Percentiles rank a stretch among this genome's conserved stretches.
phyloP scores from a whole-genome alignment of 495 filamentous ascomycete genomes.

The Hypomontagnella monticulosa region DNA sequence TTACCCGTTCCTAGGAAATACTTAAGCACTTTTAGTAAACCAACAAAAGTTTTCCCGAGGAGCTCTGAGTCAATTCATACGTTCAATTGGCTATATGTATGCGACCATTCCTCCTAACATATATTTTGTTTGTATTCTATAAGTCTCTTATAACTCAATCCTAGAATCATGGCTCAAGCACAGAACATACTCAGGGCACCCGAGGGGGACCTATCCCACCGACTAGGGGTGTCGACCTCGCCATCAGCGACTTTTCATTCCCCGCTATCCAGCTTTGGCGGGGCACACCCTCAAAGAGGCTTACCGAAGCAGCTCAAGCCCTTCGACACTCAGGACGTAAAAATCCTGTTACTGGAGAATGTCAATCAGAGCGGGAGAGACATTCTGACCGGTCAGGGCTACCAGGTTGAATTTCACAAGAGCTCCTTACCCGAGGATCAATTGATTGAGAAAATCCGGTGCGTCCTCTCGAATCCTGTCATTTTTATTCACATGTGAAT shows the following conservation, averaged over 20 bases:
- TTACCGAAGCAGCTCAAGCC: constrained; percentile 86
- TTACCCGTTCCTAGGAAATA: too few species aligned
- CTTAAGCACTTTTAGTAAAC: neutral
- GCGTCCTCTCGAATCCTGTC: constrained; percentile 44
- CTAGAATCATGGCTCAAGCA: constrained; percentile 43
- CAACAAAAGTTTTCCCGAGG: constrained; percentile 31
- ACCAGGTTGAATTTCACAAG: constrained; percentile 94
- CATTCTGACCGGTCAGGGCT: constrained; percentile 84
- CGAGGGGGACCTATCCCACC: constrained; percentile 53
- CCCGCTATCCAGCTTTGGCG: constrained; percentile 62
- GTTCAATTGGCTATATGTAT: constrained; percentile 18
- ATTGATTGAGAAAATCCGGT: constrained; percentile 97
- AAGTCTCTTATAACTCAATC: constrained; percentile 10
- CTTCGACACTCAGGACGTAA: constrained; percentile 93
- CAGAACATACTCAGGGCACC: constrained; percentile 31
- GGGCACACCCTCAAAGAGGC: constrained; percentile 38
- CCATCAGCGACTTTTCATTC: constrained; percentile 70
- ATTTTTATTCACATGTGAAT: neutral
- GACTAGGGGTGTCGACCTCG: constrained; percentile 65
- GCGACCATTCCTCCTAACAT: constrained; percentile 8
- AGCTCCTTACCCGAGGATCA: constrained; percentile 89
- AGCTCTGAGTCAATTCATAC: constrained; percentile 31
- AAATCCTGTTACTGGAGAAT: constrained; percentile 95
- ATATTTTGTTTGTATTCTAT: neutral
- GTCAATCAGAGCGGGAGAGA: constrained; percentile 90